Percentiles rank a stretch among this genome's conserved stretches.
These are phyloP conservation scores for Boletus subcaerulescens DNA, from an alignment of 768 basidiomycete species.

Conservation along the genomic window DNA sequence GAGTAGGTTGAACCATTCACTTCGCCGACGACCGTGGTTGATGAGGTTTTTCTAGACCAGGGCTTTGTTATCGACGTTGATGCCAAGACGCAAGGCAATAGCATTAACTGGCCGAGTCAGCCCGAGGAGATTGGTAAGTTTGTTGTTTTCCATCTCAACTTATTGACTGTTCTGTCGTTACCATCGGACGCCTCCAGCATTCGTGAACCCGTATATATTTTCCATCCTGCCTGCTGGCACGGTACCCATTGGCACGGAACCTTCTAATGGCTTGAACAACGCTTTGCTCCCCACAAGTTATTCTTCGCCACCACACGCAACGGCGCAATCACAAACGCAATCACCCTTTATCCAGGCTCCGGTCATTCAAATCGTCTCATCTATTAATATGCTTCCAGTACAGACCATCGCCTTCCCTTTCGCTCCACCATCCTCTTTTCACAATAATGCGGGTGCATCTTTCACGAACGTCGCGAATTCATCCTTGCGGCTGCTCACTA, in stretches of 20 bases:
- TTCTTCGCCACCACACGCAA: slow-evolving; percentile 15
- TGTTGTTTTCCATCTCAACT: slow-evolving; percentile 29
- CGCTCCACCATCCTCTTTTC: slow-evolving; percentile 28
- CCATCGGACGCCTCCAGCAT: slow-evolving; percentile 47
- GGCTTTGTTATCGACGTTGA: slow-evolving; percentile 64
- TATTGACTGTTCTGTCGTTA: slow-evolving; percentile 64
- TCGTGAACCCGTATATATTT: slow-evolving; percentile 74
- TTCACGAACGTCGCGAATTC: slow-evolving; percentile 33
- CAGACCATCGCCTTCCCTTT: slow-evolving; percentile 71
- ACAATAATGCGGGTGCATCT: slow-evolving; percentile 2
- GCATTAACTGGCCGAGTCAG: slow-evolving; percentile 72
- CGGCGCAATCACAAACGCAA: slow-evolving; percentile 22
- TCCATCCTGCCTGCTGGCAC: slow-evolving; percentile 71
- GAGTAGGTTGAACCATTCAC: slow-evolving; percentile 46
- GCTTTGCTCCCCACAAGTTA: slow-evolving; percentile 4
- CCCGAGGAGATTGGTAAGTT: slow-evolving; percentile 75
- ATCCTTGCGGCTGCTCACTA: slow-evolving; percentile 58
- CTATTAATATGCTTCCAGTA: slow-evolving; percentile 55
- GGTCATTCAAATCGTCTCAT: slow-evolving; percentile 68
- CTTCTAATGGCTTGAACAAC: slow-evolving; percentile 17
- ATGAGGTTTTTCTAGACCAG: slow-evolving; percentile 45
- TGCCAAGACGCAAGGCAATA: slow-evolving; percentile 48
- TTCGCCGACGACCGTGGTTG: background rate
- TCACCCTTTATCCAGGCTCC: slow-evolving; percentile 50
- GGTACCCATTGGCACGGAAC: slow-evolving; percentile 36